A percentile compares a stretch with the other conserved stretches of the same genome.
Evolutionary conservation across 805 yeast species (phyloP).

Genomic region (Pichia nakasei): DNA sequence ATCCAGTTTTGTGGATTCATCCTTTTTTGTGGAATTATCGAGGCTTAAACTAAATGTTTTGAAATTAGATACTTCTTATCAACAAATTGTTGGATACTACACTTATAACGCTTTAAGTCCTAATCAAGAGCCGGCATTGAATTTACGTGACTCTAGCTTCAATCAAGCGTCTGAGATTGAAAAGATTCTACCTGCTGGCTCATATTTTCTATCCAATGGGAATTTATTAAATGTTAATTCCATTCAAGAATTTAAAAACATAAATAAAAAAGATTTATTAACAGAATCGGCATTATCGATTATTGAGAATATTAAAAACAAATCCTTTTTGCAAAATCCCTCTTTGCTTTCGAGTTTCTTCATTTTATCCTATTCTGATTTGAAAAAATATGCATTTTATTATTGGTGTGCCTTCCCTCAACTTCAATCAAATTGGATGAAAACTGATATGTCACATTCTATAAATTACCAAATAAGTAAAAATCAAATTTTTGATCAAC

Average conservation of each 20-base stretch:
- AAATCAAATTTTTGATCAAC: constrained; percentile 5
- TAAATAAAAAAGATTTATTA: constrained; percentile 57
- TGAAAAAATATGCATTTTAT: constrained; percentile 77
- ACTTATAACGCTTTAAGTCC: constrained; percentile 22
- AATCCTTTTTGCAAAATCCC: constrained; percentile 32
- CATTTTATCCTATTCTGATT: constrained; percentile 70
- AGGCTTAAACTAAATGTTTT: constrained; percentile 64
- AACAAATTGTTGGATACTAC: constrained; percentile 34
- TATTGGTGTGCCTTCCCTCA: constrained; percentile 88
- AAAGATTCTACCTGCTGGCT: constrained; percentile 1
- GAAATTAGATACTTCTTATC: constrained; percentile 48
- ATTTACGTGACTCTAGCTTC: constrained; percentile 7
- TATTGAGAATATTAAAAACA: constrained; percentile 24
- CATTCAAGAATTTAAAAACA: constrained; percentile 68
- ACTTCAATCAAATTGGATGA: constrained; percentile 44
- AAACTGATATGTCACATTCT: constrained; percentile 4
- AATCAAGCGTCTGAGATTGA: background rate
- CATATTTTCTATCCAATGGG: constrained; percentile 27
- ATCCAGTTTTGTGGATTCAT: constrained; percentile 57
- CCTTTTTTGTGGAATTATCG: constrained; percentile 74
- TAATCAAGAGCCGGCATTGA: constrained; percentile 25
- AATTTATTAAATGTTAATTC: constrained; percentile 59
- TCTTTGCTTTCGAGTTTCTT: constrained; percentile 34
- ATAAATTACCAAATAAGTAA: background rate
- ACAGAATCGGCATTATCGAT: constrained; percentile 28